Evolutionary conservation across 495 filamentous ascomycete species (phyloP), one percentile per base, ranked within the genome.

Genomic region (Copromyces sp.): DNA sequence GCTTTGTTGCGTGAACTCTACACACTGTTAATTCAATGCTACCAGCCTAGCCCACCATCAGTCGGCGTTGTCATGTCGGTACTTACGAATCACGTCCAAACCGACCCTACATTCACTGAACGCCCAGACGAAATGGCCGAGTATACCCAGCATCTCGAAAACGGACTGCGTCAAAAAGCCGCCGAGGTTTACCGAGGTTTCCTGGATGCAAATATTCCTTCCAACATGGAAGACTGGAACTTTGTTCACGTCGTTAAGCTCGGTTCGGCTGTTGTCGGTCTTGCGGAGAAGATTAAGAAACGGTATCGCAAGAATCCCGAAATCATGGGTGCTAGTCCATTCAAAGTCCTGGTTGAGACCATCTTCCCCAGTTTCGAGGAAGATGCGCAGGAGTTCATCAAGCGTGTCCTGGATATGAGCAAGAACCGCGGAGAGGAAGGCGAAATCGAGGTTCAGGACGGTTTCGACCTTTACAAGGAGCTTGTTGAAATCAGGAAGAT

Each of bases 391-490:
- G 92, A 94, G 76, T 87, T 98, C 78, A 87, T 98, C 68, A 86
- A 87, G 68, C 87, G 92, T 71, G 94, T 97, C 69, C 83, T 97
- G 68, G 86, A 93, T 71, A 85, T 88, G 17, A 87, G 89, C 35
- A 88, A 91, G 74, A 86, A 86, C 14, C 86, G 82, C 69, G 89
- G 86, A n/a, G 86, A 90, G 70, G 94, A 97, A 76, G 53, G 53
- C 14, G 11, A 61, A 17, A 87, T 98, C 41, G 87, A 88, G 40
- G 87, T 98, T 32, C 87, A 96, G 75, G 96, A 99, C 77, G 96
- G 94, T 0, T 98, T 99, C 79, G 92, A 94, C 74, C 83, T 99
- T 3, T 99, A 99, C 81, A 90, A 88, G 77, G 91, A 97, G 75
- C 85, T 99, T 44, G 88, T 93, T 11, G 90, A 90, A 75, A 91